Conservation (phyloP, 768 basidiomycete species). For the Krasilnikovozyma curviuscula region DNA sequence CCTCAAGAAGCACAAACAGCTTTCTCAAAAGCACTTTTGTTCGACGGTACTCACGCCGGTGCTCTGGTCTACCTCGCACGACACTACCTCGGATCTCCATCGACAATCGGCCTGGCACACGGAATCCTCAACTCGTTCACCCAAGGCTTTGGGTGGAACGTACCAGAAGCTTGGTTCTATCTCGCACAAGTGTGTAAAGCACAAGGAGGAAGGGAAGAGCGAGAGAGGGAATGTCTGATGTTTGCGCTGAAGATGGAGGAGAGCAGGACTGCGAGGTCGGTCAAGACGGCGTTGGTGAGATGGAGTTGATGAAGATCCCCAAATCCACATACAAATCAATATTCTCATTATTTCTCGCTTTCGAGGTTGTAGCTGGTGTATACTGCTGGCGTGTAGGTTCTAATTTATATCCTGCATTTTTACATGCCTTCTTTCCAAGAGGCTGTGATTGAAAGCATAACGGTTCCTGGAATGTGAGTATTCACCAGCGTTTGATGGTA, state of each 20-base stretch:
- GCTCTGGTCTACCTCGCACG: constrained; percentile 61
- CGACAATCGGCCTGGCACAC: constrained; percentile 51
- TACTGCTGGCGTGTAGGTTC: no score
- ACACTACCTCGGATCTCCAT: constrained; percentile 38
- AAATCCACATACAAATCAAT: no score
- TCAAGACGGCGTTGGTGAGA: constrained; percentile 19
- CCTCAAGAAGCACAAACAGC: constrained; percentile 18
- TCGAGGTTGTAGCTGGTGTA: no score
- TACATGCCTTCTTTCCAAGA: no score
- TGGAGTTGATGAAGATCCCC: constrained; percentile 13
- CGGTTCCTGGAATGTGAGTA: no score
- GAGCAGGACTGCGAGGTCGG: constrained; percentile 23
- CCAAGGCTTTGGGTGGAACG: constrained; percentile 63
- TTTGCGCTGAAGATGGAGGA: constrained; percentile 39
- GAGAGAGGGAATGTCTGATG: constrained; percentile 53
- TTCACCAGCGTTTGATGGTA: no score
- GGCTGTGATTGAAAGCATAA: no score
- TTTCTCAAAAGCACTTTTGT: constrained; percentile 74
- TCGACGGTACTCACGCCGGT: constrained; percentile 56
- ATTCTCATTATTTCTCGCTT: no score
- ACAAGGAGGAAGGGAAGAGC: constrained; percentile 44
- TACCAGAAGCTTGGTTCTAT: constrained; percentile 87
- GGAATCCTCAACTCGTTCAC: constrained; percentile 59
- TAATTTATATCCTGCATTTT: no score
- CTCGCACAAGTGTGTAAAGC: constrained; percentile 60